These are phyloP conservation scores for Leccinum pellstonianum DNA, from an alignment of 768 basidiomycete species.

Conservation along the genomic window DNA sequence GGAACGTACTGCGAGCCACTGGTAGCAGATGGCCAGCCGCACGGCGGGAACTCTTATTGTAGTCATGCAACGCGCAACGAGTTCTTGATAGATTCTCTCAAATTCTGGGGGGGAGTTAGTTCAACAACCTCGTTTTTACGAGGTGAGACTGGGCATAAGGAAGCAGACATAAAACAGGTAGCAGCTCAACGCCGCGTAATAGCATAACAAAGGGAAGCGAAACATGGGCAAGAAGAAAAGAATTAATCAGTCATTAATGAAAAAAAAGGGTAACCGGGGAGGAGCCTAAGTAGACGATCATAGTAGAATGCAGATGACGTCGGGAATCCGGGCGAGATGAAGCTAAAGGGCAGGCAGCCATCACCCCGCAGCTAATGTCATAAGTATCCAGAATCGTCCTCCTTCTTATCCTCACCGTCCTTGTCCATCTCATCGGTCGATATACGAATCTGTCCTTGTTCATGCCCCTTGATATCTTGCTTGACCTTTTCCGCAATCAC, in stretches of 20 bases:
- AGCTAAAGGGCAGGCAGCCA: too few species aligned
- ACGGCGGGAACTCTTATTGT: too few species aligned
- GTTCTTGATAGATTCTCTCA: neutral
- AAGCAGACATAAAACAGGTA: neutral
- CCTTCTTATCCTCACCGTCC: conserved; percentile 37
- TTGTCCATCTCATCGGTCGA: conserved; percentile 33
- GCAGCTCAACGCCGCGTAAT: conserved; percentile 9
- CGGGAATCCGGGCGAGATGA: neutral
- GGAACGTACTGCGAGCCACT: too few species aligned
- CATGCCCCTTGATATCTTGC: conserved; percentile 28
- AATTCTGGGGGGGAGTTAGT: neutral
- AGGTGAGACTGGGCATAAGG: neutral
- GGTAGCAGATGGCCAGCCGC: too few species aligned
- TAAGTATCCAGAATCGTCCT: conserved; percentile 29
- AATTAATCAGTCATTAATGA: neutral
- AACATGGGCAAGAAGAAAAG: neutral
- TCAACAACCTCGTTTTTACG: neutral
- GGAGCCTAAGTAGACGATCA: too few species aligned
- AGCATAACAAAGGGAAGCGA: neutral
- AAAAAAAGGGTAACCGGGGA: neutral
- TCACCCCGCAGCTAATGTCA: conserved; percentile 10
- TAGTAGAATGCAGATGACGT: neutral
- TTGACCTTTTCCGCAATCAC: conserved; percentile 49
- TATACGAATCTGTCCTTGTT: conserved; percentile 27
- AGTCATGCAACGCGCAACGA: too few species aligned